Evolutionary conservation across 2,329 filamentous ascomycete species (phyloP), one percentile per base, ranked within the genome.

Genomic region (Stachybotrys chartarum): DNA sequence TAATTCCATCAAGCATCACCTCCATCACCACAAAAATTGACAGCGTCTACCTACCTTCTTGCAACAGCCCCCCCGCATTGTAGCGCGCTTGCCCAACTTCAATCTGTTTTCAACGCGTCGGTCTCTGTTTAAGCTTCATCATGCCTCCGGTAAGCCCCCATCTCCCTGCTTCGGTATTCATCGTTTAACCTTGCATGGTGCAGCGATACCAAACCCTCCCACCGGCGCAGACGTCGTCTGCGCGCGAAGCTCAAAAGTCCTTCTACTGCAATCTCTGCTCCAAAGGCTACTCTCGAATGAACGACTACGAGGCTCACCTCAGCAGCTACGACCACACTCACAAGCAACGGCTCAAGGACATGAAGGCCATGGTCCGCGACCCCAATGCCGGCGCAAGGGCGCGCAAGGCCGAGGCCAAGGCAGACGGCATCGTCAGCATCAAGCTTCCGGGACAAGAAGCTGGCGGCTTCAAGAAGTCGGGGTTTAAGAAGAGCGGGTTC

Each of bases 271-370:
- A 86, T 46, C 83, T 97, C 54, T 97, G 94, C 77, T 85, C 88
- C 60, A 97, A 97, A 75, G 93, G 92, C 64, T 99, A 97, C 74
- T 85, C 87, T 1, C 91, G 94, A 55, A 93, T 96, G 80, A 93
- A 95, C 68, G 93, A 97, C 70, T 97, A 95, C 70, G 93, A 97
- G 72, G 88, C 92, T 7, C 94, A 99, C 70, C 89, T 97, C 55
- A 86, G 86, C 60, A 94, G 89, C 65, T 97, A 97, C 72, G 94
- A 97, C 68, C 94, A 99, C 73, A 89, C 90, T 64, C 94, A 99
- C 73, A 92, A 91, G 70, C 91, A 95, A 75, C 87, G 90, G 52
- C 82, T 92, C 56, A 90, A 90, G 72, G 89, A 94, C 65, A 91
- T 93, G 88, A 91, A 91, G 72, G 85, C 88, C 65, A 87, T 92